Conservation (phyloP, 2,329 filamentous ascomycete species). For the Lecanosticta acicola region DNA sequence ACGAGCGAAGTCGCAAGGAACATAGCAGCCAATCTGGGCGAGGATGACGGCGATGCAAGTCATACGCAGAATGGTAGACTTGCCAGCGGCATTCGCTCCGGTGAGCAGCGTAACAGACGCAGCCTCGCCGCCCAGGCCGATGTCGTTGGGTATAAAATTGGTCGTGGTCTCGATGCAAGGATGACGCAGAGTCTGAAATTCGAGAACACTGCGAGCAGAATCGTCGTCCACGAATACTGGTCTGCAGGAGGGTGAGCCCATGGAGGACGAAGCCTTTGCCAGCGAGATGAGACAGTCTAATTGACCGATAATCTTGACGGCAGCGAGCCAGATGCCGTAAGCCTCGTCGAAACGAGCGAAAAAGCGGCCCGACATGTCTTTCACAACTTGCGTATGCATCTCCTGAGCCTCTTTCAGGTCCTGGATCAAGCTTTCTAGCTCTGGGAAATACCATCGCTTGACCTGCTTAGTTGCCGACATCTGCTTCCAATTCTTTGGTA, state of each 20-base stretch:
- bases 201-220: constrained; percentile 65
- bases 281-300: constrained; percentile 93
- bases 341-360: constrained; percentile 83
- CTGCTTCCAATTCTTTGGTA: constrained; percentile 85
- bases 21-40: constrained; percentile 90
- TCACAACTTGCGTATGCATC: constrained; percentile 82
- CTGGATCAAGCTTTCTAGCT: constrained; percentile 75
- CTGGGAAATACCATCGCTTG: constrained; percentile 88
- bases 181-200: constrained; percentile 87
- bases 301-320: constrained; percentile 85
- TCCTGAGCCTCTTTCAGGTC: constrained; percentile 91
- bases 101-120: constrained; percentile 88
- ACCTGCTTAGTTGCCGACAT: constrained; percentile 90
- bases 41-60: constrained; percentile 95
- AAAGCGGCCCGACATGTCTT: constrained; percentile 77
- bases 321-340: constrained; percentile 77
- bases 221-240: constrained; percentile 82
- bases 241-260: constrained; percentile 83
- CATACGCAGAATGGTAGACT: constrained; percentile 95
- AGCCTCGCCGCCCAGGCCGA: constrained; percentile 72
- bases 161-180: constrained; percentile 86
- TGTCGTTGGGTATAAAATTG: constrained; percentile 95
- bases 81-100: constrained; percentile 93
- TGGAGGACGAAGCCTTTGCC: constrained; percentile 75
- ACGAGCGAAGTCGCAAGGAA: constrained; percentile 74